Evolutionary conservation across 2,329 filamentous ascomycete species (phyloP), one percentile per base, ranked within the genome.

Genomic region (Fusarium protoensiforme): DNA sequence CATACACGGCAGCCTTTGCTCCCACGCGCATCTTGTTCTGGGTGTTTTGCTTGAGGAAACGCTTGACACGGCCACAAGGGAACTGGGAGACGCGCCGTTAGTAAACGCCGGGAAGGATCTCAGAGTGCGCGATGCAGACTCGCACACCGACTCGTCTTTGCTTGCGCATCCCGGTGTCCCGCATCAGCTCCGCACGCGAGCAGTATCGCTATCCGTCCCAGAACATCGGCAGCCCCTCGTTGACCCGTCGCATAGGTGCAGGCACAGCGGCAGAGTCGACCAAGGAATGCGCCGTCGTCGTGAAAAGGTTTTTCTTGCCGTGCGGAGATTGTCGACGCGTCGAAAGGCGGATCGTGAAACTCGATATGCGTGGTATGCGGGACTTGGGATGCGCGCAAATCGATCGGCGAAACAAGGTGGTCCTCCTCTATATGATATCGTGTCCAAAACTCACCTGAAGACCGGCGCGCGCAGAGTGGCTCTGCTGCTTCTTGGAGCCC

Each of bases 1-100:
- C 94, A 83, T 99, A 99, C 79, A 99, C 96, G 76, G 96, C 95
- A 75, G 96, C 96, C 89, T 98, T 98, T 81, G 96, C 96, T 80
- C 96, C 96, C 77, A 99, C 97, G 85, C 96, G 96, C 94, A 98
- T 98, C 89, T 98, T 98, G 87, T 98, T 97, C 84, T 98, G 96
- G 58, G 96, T 98, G 87, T 98, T 98, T 85, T 94, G 95, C 91
- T 98, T 98, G 83, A 99, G 89, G 88, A 98, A 98, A 87, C 96
- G 95, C 93, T 99, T 99, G 86, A 99, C 96, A 92, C 96, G 96
- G 86, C 96, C 96, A 84, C 96, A 99, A 71, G 96, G 96, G 84
- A 99, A 99, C 96, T 99, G 82, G 68, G 75, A 68, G 64, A 64
- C 54, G 18, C 38, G 51, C 51, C 33, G 68, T 82, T 63, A 81